Base-by-base conservation (phyloP, 2,329 filamentous ascomycete species). In the Colletotrichum camelliae region DNA sequence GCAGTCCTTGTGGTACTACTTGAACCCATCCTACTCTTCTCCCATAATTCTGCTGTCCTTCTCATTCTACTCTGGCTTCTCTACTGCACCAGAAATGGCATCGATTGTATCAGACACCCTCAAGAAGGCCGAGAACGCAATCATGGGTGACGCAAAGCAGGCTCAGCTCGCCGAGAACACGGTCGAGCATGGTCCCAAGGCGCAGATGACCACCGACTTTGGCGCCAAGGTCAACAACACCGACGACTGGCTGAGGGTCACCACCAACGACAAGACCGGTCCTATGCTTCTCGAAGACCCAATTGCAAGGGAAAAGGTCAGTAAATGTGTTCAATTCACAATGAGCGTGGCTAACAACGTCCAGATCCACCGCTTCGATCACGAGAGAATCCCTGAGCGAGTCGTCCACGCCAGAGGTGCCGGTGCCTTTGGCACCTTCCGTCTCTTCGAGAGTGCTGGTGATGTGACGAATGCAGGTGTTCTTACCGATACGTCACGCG, bases 191-290 rank as follows among this genome's bases (percentile, higher is more conserved):
- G 85, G 89, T 60, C 84, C 89, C 66, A 88, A 91, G 48, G 87
- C 89, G 37, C 88, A 90, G 52, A 91, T 96, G 78, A 96, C 95
- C 0, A 93, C 93, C 65, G 95, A 98, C 80, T 95, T 90, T 85
- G 95, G 95, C 27, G 91, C 93, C 33, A 95, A 93, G 84, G 90
- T 95, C 80, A 86, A 87, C 57, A 93, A 93, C 80, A 93, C 93
- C 1, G 95, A 98, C 80, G 90, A 96, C 81, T 97, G 94, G 95
- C 87, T 97, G 70, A 91, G 90, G 68, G 88, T 93, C 7, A 89
- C 87, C 31, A 92, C 86, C 43, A 88, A 92, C 4, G 89, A 94
- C 62, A 87, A 91, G 71, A 92, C 88, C 3, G 95, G 95, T 0
- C 94, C 95, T 0, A 83, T 84, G 80, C 86, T 96, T 0, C 82